Evolutionary conservation across 2,329 filamentous ascomycete species (phyloP), one percentile per base, ranked within the genome.

Genomic region (Monosporascus sp.): DNA sequence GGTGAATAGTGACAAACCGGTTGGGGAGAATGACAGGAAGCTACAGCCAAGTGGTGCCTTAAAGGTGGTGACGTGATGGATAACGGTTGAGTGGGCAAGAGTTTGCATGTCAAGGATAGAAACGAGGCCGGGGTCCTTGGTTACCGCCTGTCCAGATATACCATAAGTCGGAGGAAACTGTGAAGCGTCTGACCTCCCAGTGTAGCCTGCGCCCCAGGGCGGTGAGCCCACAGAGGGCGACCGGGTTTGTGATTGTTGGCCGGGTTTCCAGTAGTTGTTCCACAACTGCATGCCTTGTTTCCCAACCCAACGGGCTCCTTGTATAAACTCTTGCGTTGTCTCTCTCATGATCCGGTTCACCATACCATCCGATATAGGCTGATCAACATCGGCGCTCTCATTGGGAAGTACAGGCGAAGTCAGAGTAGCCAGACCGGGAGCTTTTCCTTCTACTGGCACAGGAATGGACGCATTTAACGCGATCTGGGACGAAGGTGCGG

Each of bases 151-250:
- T 9, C 84, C 78, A 41, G 76, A 70, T 11, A 81, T 72, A 3
- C 84, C 87, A 64, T 93, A 89, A 0, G 89, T 92, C 0, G 89
- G 89, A 31, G 88, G 89, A 58, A 92, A 92, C 56, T 84, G 80
- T 6, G 71, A 60, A 7, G 67, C 58, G 38, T 84, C 82, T 17
- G 73, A 68, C 44, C 77, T 75, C 47, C 75, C 72, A 54, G 72
- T 63, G 39, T 74, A 74, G 15, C 67, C 67, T 35, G 69, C 66
- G 59, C 73, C 63, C 77, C 81, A 83, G 24, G 75, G 74, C 58
- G 75, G 74, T 20, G 77, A 63, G 57, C 72, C 61, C 18, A 70
- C 62, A 1, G 70, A 66, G 31, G 74, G 66, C 48, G 80, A 78
- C 57, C 76, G 71, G 22, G 71, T 65, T 60, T 66, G 69, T 70